Base-by-base conservation (phyloP, 2,329 filamentous ascomycete genomes). In the Didymella sp. region DNA sequence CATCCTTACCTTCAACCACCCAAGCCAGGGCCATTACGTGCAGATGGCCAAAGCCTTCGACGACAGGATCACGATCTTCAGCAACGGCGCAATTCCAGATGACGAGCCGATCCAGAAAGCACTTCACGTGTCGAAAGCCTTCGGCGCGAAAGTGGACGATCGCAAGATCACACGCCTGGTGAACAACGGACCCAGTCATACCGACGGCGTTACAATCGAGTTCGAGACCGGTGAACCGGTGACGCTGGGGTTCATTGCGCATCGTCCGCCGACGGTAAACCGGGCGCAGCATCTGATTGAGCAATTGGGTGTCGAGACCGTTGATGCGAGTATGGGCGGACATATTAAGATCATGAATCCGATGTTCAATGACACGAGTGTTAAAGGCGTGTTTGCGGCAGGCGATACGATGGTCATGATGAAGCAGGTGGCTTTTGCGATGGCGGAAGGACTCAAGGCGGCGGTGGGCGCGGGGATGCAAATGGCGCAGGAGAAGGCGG, bases 381-480 rank as follows among this genome's bases (percentile, higher is more conserved):
- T 84, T 0, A 69, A 72, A 2, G 84, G 84, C 0, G 80, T 83
- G 2, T 85, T 82, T 71, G 83, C 83, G 0, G 81, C 76, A 1
- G 85, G 85, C 0, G 84, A 87, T 69, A 73, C 68, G 1, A 71
- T 71, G 66, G 56, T 59, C 0, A 48, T 64, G 59, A 70, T 74
- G 64, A 73, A 74, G 60, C 71, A 73, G 46, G 69, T 62, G n/a
- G 63, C 62, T 6, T 54, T 73, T 44, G 66, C 72, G 0, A 70
- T 73, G 70, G 61, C 63, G 1, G 68, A 72, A 17, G 72, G 71
- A 0, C 28, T 72, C 21, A 71, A 71, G 45, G 71, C 70, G 8
- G 69, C 61, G 27, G 63, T 51, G 5, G 71, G 71, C 0, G 70
- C 66, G 11, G 64, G 60, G 1, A 58, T 64, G 46, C 64, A 73